Conservation (phyloP, 768 basidiomycete genomes). For the Russula griseocarnosa region DNA sequence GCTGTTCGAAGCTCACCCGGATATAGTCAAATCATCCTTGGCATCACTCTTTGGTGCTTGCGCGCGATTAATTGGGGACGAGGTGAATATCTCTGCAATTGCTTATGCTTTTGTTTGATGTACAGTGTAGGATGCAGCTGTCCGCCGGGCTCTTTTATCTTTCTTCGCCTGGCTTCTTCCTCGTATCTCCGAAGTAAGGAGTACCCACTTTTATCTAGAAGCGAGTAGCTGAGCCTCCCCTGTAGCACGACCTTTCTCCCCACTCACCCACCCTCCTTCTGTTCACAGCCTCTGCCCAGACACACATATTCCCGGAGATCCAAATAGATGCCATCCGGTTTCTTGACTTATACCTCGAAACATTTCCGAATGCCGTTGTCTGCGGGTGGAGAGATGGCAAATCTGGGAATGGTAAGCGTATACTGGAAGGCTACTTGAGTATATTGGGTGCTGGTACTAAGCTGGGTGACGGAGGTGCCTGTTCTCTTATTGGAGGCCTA, state of each 20-base stretch:
- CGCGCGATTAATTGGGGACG: slow-evolving; percentile 74
- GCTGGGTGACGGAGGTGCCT: slow-evolving; percentile 52
- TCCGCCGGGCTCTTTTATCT: slow-evolving; percentile 65
- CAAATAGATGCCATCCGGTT: slow-evolving; percentile 84
- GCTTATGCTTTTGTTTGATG: background rate
- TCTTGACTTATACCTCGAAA: slow-evolving; percentile 67
- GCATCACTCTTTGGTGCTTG: slow-evolving; percentile 55
- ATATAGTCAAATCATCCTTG: slow-evolving; percentile 49
- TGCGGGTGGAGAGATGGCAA: slow-evolving; percentile 60
- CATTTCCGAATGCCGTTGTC: slow-evolving; percentile 63
- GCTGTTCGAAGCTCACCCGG: slow-evolving; percentile 60
- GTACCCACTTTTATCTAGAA: background rate
- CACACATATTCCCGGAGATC: slow-evolving; percentile 93
- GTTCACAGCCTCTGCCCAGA: slow-evolving; percentile 86
- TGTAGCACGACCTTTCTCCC: slow-evolving; percentile 65
- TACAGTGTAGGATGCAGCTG: slow-evolving; percentile 61
- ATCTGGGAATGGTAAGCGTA: slow-evolving; percentile 53
- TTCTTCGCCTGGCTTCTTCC: slow-evolving; percentile 75
- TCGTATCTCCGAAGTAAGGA: slow-evolving; percentile 52
- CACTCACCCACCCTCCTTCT: slow-evolving; percentile 74
- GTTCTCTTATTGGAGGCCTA: background rate
- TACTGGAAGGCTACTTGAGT: slow-evolving; percentile 78
- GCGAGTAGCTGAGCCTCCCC: background rate
- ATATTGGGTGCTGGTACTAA: slow-evolving; percentile 65
- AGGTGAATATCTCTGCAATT: slow-evolving; percentile 46